phyloP scores from a whole-genome alignment of 2,329 filamentous ascomycete species.

The Allantophomopsis cytisporea region DNA sequence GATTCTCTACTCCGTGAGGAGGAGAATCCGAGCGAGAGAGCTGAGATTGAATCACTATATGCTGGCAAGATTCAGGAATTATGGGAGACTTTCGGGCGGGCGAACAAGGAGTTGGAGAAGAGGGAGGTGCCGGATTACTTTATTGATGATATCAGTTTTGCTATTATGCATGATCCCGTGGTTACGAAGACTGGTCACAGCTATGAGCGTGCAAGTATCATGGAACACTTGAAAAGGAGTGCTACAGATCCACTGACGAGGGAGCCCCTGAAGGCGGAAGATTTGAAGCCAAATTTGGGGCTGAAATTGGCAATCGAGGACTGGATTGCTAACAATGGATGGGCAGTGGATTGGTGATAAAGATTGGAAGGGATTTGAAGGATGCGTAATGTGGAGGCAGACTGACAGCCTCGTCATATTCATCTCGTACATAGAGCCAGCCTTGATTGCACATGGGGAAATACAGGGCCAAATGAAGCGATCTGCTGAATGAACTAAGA shows the following conservation, averaged over 20 bases:
- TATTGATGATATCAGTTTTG: slow-evolving; percentile 64
- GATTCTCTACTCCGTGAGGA: slow-evolving; percentile 25
- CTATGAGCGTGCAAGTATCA: slow-evolving; percentile 75
- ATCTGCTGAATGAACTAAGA: no score
- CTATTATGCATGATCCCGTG: slow-evolving; percentile 57
- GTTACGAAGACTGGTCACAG: slow-evolving; percentile 73
- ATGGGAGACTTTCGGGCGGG: slow-evolving; percentile 23
- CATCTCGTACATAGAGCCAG: no score
- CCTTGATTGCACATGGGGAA: no score
- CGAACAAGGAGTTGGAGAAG: slow-evolving; percentile 30
- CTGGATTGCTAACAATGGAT: slow-evolving; percentile 76
- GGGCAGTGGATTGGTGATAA: slow-evolving; percentile 75
- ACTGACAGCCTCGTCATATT: no score
- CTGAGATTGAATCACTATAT: slow-evolving; percentile 23
- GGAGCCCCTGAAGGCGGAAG: slow-evolving; percentile 51
- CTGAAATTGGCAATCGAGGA: slow-evolving; percentile 74
- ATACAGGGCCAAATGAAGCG: no score
- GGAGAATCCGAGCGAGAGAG: slow-evolving; percentile 37
- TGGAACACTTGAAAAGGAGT: slow-evolving; percentile 69
- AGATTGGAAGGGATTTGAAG: not conserved
- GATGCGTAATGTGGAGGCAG: no score
- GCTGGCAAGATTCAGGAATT: slow-evolving; percentile 29
- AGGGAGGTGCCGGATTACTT: slow-evolving; percentile 61
- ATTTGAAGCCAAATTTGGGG: slow-evolving; percentile 70
- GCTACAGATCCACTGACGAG: slow-evolving; percentile 74